Evolutionary conservation across 2,329 filamentous ascomycete genomes (phyloP), one percentile per base, ranked within the genome.

Genomic region (Botrytis elliptica): DNA sequence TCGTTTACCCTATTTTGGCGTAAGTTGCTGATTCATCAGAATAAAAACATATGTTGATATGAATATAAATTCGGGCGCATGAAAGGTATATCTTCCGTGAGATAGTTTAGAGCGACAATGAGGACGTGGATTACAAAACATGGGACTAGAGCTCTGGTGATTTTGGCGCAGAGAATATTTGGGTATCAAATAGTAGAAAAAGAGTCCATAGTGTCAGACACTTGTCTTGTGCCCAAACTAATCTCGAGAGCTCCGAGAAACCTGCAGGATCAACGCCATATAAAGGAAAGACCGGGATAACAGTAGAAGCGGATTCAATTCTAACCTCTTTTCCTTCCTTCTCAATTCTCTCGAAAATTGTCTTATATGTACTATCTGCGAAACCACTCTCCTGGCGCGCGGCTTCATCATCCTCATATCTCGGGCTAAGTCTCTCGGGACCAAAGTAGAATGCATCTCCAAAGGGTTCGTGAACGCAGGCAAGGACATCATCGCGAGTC

Each of bases 391-490:
- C 83, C 73, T 85, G 79, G 74, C 90, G 85, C 49, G 83, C 82
- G 59, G 83, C 83, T 70, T 83, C 83, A 77, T 97, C 93, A 63
- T 92, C 82, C 80, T 91, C 91, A 81, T 93, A 99, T 79, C 96
- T 90, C 70, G 88, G 85, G 80, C 92, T 91, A 78, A 98, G 87
- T 78, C 93, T 89, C 84, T 99, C 96, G 10, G 95, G 95, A 70
- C 96, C 95, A 81, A 92, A 98, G 85, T 98, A 98, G 82, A 95
- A 98, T 75, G 95, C 93, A 84, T 98, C 96, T 71, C 95, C 95
- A 83, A 98, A 98, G 8, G 96, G 96, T 85, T 99, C 96, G 83
- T 98, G 96, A 79, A 96, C 87, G 82, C 93, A 97, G 79, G 91
- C 87, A 74, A 98, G 88, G 71, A 87, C 90, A 80, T 97, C 91